These are phyloP conservation scores for Calonectria pteridis DNA, from an alignment of 2,329 filamentous ascomycete species.

Conservation along the genomic window DNA sequence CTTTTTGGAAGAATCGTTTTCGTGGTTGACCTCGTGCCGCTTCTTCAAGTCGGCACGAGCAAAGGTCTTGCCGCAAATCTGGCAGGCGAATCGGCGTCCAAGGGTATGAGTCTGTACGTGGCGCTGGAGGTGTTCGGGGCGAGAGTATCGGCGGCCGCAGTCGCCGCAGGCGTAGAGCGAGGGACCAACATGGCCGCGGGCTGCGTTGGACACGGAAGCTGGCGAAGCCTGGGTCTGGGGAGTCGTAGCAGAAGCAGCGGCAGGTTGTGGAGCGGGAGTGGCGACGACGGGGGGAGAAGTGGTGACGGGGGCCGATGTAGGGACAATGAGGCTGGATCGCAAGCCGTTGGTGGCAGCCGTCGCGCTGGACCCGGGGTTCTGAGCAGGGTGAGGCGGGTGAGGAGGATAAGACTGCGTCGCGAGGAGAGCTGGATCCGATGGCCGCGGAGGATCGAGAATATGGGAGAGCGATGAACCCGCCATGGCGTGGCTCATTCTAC, in stretches of 20 bases:
- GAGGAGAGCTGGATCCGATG: slow-evolving; percentile 31
- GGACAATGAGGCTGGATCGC: slow-evolving; percentile 16
- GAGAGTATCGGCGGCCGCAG: slow-evolving; percentile 64
- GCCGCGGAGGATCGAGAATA: slow-evolving; percentile 47
- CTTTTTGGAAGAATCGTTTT: slow-evolving; percentile 62
- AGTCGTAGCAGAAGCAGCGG: slow-evolving; percentile 11
- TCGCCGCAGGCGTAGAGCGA: slow-evolving; percentile 64
- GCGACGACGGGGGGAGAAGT: not conserved
- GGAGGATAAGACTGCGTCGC: slow-evolving; percentile 35
- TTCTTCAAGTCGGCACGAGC: slow-evolving; percentile 66
- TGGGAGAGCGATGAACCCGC: slow-evolving; percentile 47
- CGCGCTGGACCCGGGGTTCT: not conserved
- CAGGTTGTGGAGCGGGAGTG: slow-evolving; percentile 5
- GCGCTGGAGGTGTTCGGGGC: slow-evolving; percentile 66
- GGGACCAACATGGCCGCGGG: slow-evolving; percentile 42
- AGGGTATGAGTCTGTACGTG: slow-evolving; percentile 65
- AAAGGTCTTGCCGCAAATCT: slow-evolving; percentile 66
- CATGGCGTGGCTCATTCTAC: slow-evolving; percentile 42
- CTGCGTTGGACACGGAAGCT: slow-evolving; percentile 17
- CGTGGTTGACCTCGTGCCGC: slow-evolving; percentile 64
- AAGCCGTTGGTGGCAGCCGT: slow-evolving; percentile 19
- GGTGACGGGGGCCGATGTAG: slow-evolving; percentile 11
- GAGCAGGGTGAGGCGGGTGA: slow-evolving; percentile 18
- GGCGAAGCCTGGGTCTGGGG: slow-evolving; percentile 18
- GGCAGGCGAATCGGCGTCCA: slow-evolving; percentile 62